Evolutionary conservation across 2,329 filamentous ascomycete genomes (phyloP).

Genomic region (Stachybotrys echinatus): DNA sequence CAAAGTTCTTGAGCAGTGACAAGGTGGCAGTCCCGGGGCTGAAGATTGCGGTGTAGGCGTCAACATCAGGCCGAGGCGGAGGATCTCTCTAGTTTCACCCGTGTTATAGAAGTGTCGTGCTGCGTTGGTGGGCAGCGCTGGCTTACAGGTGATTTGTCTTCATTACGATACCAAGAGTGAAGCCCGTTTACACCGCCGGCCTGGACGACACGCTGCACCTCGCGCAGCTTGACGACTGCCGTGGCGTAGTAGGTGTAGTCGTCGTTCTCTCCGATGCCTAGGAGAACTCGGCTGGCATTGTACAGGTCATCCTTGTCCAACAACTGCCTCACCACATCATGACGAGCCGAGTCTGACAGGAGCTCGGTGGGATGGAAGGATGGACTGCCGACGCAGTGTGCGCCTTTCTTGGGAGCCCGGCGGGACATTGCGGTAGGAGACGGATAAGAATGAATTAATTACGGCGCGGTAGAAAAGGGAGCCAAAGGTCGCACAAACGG

Average conservation of each 20-base stretch:
- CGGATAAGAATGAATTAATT: not conserved
- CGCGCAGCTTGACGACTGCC: slow-evolving; percentile 39
- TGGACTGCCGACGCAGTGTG: slow-evolving; percentile 38
- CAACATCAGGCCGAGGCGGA: slow-evolving; percentile 53
- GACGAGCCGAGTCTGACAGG: slow-evolving; percentile 30
- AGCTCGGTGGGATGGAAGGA: slow-evolving; percentile 37
- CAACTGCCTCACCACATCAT: slow-evolving; percentile 28
- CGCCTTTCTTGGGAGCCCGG: slow-evolving; percentile 16
- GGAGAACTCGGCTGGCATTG: slow-evolving; percentile 36
- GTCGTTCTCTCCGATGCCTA: slow-evolving; percentile 38
- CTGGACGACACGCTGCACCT: slow-evolving; percentile 41
- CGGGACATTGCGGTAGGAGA: slow-evolving; percentile 17
- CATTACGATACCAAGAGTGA: slow-evolving; percentile 42
- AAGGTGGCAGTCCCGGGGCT: slow-evolving; percentile 51
- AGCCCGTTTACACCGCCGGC: slow-evolving; percentile 39
- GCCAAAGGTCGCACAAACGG: no score
- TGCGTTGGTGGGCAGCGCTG: slow-evolving; percentile 1
- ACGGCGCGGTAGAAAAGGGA: not conserved
- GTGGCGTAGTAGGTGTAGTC: slow-evolving; percentile 47
- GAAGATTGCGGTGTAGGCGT: slow-evolving; percentile 65
- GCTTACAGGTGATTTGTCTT: slow-evolving; percentile 27
- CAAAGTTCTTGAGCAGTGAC: slow-evolving; percentile 58
- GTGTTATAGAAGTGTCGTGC: not conserved
- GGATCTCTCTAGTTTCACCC: slow-evolving; percentile 28
- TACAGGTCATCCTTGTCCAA: slow-evolving; percentile 39